These are phyloP conservation scores for Porogramme epimiltina DNA, from an alignment of 1,284 basidiomycete species.

Conservation along the genomic window DNA sequence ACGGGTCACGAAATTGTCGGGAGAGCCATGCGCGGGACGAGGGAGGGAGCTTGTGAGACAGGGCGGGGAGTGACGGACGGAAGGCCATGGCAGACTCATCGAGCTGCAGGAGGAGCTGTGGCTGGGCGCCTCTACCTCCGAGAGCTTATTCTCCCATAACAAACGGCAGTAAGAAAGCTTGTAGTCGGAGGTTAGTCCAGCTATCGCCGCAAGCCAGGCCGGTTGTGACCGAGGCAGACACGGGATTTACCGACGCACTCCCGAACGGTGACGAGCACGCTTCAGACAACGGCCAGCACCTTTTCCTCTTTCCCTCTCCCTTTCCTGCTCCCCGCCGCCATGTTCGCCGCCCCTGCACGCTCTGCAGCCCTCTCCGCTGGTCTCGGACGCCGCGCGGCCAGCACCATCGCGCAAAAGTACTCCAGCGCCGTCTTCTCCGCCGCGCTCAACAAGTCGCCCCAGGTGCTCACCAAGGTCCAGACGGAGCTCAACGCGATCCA, in stretches of 20 bases:
- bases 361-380: conserved; percentile 44
- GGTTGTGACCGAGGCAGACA: conserved; percentile 6
- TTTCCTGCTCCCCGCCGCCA: conserved; percentile 13
- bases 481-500: conserved; percentile 77
- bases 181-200: too few species aligned
- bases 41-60: conserved; percentile 20
- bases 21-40: conserved; percentile 49
- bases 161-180: too few species aligned
- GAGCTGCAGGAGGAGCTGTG: neutral
- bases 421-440: conserved; percentile 94
- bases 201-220: too few species aligned
- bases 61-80: conserved; percentile 17
- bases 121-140: neutral
- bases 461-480: conserved; percentile 80
- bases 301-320: conserved; percentile 3
- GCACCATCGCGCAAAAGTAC: conserved; percentile 85
- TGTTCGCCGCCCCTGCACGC: conserved; percentile 48
- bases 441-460: conserved; percentile 84
- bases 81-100: conserved; percentile 21
- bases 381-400: conserved; percentile 67
- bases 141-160: neutral
- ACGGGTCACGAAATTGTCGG: conserved; percentile 67
- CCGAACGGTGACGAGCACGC: conserved; percentile 19
- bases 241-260: conserved; percentile 25
- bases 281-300: conserved; percentile 7